phyloP scores from a whole-genome alignment of 495 filamentous ascomycete species.

The Xylaria longipes region DNA sequence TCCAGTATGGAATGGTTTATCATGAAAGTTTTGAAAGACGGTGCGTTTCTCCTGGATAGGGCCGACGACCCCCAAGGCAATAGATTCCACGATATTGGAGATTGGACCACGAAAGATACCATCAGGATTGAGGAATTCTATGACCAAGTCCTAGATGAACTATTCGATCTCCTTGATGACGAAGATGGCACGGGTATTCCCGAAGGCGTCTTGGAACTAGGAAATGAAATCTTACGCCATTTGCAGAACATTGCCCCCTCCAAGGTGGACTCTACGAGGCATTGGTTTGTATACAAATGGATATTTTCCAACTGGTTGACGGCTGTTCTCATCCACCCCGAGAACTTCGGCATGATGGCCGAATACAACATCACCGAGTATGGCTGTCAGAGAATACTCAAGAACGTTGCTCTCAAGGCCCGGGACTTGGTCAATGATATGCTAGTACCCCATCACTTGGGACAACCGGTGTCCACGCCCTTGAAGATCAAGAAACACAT shows the following conservation, averaged over 20 bases:
- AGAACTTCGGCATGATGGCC: conserved; percentile 86
- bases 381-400: conserved; percentile 86
- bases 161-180: conserved; percentile 88
- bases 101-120: conserved; percentile 68
- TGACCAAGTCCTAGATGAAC: conserved; percentile 74
- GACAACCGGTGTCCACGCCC: conserved; percentile 65
- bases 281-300: conserved; percentile 87
- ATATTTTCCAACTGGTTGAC: conserved; percentile 87
- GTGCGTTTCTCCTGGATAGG: conserved; percentile 84
- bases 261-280: conserved; percentile 71
- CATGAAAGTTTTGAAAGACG: conserved; percentile 90
- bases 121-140: conserved; percentile 91
- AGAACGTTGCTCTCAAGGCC: conserved; percentile 77
- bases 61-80: conserved; percentile 71
- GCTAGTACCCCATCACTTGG: conserved; percentile 60
- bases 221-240: conserved; percentile 79
- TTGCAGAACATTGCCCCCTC: conserved; percentile 64
- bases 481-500: conserved; percentile 74
- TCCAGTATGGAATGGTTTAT: conserved; percentile 91
- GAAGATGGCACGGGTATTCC: conserved; percentile 82
- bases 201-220: conserved; percentile 79
- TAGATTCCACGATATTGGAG: conserved; percentile 66
- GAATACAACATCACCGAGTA: conserved; percentile 92
- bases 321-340: conserved; percentile 85
- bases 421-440: conserved; percentile 75